Base-by-base conservation (phyloP, 2,329 filamentous ascomycete species). In the Orbilia ellipsospora region DNA sequence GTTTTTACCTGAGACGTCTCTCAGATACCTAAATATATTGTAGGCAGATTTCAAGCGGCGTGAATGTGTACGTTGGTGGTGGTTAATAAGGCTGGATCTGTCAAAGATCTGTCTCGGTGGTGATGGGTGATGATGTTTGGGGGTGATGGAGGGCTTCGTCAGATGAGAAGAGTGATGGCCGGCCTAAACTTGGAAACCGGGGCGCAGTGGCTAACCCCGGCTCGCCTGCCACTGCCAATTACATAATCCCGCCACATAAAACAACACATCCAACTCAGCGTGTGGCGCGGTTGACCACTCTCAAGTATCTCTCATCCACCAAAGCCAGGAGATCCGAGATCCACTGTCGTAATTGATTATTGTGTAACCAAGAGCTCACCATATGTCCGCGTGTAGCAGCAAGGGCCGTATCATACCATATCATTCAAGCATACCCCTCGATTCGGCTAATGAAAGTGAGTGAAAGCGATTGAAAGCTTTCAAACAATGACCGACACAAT, bases 141-240 rank as follows among this genome's bases (percentile, higher is more conserved):
- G 45, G 40, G 52, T 60, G 70, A 59, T 59, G 70, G 64, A 50
- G 70, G 44, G 52, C 44, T 18, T 64, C 57, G 60, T 72, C 67
- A 72, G 67, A 65, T 60, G 59, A 18, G 67, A 54, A 60, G 59
- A 62, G 54, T 36, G 31, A 48, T 61, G 62, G 48, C 16, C 61
- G 55, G 55, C 26, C 62, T 73, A 73, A 66, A 73, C 63, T 60
- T 57, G 69, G 69, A 62, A 73, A 66, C 69, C 48, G 26, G 55
- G 69, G 61, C 62, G 62, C 67, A 60, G 67, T 40, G 13, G 7
- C 15, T 48, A n/a, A 40, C 45, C 67, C 59, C 56, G 36, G 64
- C 13, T 10, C 54, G 54, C 54, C 54, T 57, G 54, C 28, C 54
- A 57, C 54, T 57, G 13, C 55, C 55, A 20, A 13, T 62, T 62